phyloP scores from a whole-genome alignment of 2,329 filamentous ascomycete genomes.

The Cercospora brassicicola region DNA sequence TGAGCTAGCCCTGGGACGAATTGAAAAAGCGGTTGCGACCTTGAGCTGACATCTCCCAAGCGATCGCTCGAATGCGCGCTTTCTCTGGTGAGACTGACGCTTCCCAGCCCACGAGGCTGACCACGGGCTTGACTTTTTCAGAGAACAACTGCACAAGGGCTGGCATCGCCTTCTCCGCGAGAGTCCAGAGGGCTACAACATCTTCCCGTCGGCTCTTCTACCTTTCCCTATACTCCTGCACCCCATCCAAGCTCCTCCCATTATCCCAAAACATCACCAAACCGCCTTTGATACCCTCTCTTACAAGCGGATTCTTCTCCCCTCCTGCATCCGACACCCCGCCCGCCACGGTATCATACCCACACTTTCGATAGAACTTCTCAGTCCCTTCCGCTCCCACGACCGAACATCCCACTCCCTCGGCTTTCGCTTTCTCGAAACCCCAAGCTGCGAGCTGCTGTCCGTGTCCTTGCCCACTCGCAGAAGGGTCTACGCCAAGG shows the following conservation, averaged over 20 bases:
- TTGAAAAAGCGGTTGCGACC: no score
- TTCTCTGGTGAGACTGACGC: no score
- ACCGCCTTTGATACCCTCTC: constrained; percentile 23
- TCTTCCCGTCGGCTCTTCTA: background rate
- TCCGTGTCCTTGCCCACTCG: constrained; percentile 30
- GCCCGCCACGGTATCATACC: constrained; percentile 29
- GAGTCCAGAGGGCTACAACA: background rate
- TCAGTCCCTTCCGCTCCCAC: constrained; percentile 31
- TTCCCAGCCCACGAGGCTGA: no score
- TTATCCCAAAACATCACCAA: constrained; percentile 33
- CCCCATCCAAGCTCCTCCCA: constrained; percentile 23
- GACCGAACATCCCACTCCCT: constrained; percentile 54
- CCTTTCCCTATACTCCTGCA: constrained; percentile 25
- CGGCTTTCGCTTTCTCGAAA: constrained; percentile 37
- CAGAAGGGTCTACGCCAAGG: constrained; percentile 29
- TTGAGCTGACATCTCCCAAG: no score
- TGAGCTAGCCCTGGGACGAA: no score
- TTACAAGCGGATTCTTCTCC: constrained; percentile 21
- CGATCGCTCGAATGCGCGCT: no score
- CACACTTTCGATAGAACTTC: constrained; percentile 32
- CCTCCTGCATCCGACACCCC: constrained; percentile 28
- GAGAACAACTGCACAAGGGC: no score
- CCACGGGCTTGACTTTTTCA: no score
- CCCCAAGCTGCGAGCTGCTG: constrained; percentile 33
- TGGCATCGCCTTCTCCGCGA: no score